Evolutionary conservation across 1,139 yeast species (phyloP), one percentile per base, ranked within the genome.

Genomic region (Pichia sp.): DNA sequence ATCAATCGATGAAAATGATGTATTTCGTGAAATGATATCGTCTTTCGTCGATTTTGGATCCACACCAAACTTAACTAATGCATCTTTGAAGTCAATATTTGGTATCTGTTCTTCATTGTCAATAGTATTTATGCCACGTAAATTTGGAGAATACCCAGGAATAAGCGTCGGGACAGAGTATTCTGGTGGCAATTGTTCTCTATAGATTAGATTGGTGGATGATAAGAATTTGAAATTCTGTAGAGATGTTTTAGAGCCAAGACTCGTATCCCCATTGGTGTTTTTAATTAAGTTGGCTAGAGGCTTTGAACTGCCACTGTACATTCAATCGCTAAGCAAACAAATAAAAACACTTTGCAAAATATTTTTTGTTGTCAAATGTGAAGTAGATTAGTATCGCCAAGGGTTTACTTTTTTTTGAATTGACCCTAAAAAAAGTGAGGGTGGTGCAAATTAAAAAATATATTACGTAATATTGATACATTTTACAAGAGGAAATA

Each of bases 101-200:
- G 64, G 62, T 7, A 57, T 56, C 34, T 54, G 54, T 40, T 60
- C 61, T 44, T 61, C 65, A 46, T 61, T 61, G 43, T 61, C 64
- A 27, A 59, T 54, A 12, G 55, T 56, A 43, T 60, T 58, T 23
- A 53, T 16, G 3, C 46, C 51, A 29, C 63, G 41, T 4, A 55
- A 41, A 26, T 58, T 56, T 4, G 55, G 45, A 15, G 47, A 45
- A 34, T 53, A 45, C 13, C 49, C 53, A 11, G 49, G 51, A 15
- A 59, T 46, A 25, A 59, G 40, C 4, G 56, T 52, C 13, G 61
- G 61, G 3, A 47, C n/a, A 6, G 47, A 39, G 20, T 45, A 48
- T 26, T 45, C 44, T 11, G 50, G 49, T 3, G 54, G 52, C 12
- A 53, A 29, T 41, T 49, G 44, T 8, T 51, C 51, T 27, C 48